Conservation (phyloP, 2,329 filamentous ascomycete species). For the Torrubiella hemipterigena region DNA sequence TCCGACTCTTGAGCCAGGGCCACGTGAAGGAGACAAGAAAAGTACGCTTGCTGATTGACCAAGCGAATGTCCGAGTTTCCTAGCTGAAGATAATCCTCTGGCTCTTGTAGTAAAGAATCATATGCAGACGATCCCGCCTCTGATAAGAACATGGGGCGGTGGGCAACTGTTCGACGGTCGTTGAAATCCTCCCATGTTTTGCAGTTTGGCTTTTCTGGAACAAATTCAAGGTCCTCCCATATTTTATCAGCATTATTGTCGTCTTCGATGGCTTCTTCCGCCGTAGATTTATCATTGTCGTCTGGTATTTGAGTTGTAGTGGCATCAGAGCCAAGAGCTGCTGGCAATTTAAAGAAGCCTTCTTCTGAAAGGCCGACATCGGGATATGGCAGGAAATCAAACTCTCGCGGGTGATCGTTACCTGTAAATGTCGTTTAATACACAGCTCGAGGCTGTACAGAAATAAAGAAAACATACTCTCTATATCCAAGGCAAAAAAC, state of each 20-base stretch:
- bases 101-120: slow-evolving; percentile 44
- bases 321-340: slow-evolving; percentile 1
- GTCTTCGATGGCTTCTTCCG: slow-evolving; percentile 10
- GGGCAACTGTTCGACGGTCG: slow-evolving; percentile 18
- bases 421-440: neutral
- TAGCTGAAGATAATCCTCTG: slow-evolving; percentile 25
- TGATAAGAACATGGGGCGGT: slow-evolving; percentile 46
- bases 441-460: too few relatives aligned
- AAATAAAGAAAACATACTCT: slow-evolving; percentile 14
- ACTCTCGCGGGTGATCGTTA: neutral
- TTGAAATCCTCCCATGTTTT: slow-evolving; percentile 61
- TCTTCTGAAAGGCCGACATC: slow-evolving; percentile 11
- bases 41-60: slow-evolving; percentile 38
- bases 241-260: slow-evolving; percentile 18
- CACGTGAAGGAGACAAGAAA: slow-evolving; percentile 49
- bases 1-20: slow-evolving; percentile 60
- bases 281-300: slow-evolving; percentile 5
- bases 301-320: slow-evolving; percentile 4
- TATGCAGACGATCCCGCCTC: slow-evolving; percentile 57
- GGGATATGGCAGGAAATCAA: neutral
- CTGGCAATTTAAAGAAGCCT: slow-evolving; percentile 31
- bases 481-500: slow-evolving; percentile 32
- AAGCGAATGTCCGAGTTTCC: slow-evolving; percentile 26
- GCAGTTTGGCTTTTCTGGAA: slow-evolving; percentile 24
- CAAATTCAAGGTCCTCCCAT: slow-evolving; percentile 33